These are phyloP conservation scores for Voacanga thouarsii DNA, from an alignment of 257 asterid genomes.

Conservation along the genomic window DNA sequence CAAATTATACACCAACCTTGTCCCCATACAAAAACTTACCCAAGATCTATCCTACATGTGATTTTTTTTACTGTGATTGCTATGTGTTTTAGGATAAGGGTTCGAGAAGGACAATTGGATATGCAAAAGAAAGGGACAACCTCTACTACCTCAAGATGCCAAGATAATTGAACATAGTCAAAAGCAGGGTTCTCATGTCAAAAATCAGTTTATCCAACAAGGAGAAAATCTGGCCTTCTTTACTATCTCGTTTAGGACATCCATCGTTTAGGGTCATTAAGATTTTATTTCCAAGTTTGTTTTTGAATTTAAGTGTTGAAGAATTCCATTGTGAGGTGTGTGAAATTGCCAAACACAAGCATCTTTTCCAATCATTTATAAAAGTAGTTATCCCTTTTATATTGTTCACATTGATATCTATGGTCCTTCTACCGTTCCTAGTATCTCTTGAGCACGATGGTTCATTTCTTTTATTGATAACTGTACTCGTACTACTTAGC, in stretches of 20 bases:
- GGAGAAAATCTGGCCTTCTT: not conserved
- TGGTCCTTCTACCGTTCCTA: constrained; percentile 1
- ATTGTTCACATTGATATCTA: not conserved
- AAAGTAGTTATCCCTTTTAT: not conserved
- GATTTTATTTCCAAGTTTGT: not conserved
- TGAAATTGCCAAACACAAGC: constrained; percentile 1
- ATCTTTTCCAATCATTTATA: not conserved
- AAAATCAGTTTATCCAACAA: not conserved
- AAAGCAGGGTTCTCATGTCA: not conserved
- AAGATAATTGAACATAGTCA: not conserved
- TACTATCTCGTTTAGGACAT: not conserved
- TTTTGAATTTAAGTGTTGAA: not conserved
- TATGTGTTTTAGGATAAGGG: not conserved
- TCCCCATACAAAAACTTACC: not conserved
- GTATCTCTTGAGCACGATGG: not conserved
- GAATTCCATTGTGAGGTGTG: not conserved
- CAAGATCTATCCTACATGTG: not conserved
- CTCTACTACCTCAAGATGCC: not conserved
- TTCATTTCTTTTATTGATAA: constrained; percentile 2
- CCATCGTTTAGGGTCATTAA: not conserved
- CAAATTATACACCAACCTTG: not conserved
- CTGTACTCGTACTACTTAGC: not conserved
- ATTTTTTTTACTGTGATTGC: not conserved
- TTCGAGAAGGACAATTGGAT: not conserved
- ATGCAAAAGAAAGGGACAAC: not conserved